A percentile compares a stretch with the other conserved stretches of the same genome.
These are phyloP conservation scores for Aegilops umbellulata DNA, from an alignment of 176 grass and related monocot genomes.

Conservation along the genomic window DNA sequence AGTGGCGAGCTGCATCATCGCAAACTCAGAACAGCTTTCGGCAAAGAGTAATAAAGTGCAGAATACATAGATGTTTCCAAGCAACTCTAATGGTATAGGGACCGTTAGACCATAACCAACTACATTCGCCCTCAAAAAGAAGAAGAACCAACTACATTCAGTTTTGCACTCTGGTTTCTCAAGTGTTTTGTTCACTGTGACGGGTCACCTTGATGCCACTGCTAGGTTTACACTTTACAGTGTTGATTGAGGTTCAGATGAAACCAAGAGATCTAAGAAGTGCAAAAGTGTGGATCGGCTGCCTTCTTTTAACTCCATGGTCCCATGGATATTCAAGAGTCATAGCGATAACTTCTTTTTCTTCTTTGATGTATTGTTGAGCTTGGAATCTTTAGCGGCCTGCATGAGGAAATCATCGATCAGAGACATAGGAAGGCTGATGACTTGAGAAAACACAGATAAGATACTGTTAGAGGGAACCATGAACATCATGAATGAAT, in stretches of 20 bases:
- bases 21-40: neutral
- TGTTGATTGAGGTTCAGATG: neutral
- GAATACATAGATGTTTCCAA: neutral
- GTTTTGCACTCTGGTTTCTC: neutral
- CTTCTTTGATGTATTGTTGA: conserved; percentile 27
- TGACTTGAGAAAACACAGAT: neutral
- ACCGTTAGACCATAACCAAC: neutral
- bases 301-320: conserved; percentile 7
- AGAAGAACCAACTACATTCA: neutral
- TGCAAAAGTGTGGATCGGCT: neutral
- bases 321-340: neutral
- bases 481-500: neutral
- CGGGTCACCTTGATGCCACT: neutral
- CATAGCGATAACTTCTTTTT: conserved; percentile 23
- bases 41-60: neutral
- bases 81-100: neutral
- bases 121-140: neutral
- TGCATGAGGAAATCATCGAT: conserved; percentile 23
- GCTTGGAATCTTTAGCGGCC: conserved; percentile 25
- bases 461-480: neutral
- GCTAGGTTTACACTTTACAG: conserved; percentile 26
- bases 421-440: neutral
- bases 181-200: neutral
- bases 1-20: neutral
- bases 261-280: neutral